A percentile compares a stretch with the other conserved stretches of the same genome.
These are phyloP conservation scores for Porpolomopsis calyptriformis DNA, from an alignment of 768 basidiomycete genomes.

Conservation along the genomic window DNA sequence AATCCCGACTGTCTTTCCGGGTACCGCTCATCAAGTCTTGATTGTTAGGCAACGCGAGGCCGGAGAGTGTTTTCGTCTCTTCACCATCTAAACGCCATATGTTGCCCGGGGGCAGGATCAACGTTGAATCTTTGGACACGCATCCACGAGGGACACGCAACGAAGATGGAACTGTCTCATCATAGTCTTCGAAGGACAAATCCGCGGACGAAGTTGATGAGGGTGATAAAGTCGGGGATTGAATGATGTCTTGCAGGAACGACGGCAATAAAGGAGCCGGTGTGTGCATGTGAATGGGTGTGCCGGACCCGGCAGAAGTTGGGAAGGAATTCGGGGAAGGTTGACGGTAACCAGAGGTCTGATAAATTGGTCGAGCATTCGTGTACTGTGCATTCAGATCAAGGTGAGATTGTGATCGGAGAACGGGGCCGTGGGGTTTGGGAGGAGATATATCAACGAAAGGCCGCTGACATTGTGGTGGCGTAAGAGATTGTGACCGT, in stretches of 20 bases:
- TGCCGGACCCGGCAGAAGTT: slow-evolving; percentile 11
- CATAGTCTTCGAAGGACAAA: slow-evolving; percentile 50
- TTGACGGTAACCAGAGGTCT: slow-evolving; percentile 45
- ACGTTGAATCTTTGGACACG: slow-evolving; percentile 9
- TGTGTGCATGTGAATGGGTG: slow-evolving; percentile 23
- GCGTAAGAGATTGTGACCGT: slow-evolving; percentile 37
- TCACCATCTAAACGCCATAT: slow-evolving; percentile 71
- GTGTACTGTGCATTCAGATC: slow-evolving; percentile 37
- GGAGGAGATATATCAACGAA: slow-evolving; percentile 29
- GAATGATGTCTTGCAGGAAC: slow-evolving; percentile 66
- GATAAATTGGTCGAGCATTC: slow-evolving; percentile 51
- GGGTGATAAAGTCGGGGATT: slow-evolving; percentile 55
- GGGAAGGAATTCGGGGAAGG: slow-evolving; percentile 25
- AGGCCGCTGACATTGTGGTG: slow-evolving; percentile 31
- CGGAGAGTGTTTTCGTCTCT: slow-evolving; percentile 47
- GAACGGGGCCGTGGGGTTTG: slow-evolving; percentile 26
- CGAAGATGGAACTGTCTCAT: slow-evolving; percentile 25
- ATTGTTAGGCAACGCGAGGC: slow-evolving; percentile 37
- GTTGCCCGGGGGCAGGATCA: slow-evolving; percentile 30
- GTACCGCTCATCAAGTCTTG: slow-evolving; percentile 27
- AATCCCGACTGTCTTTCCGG: too few relatives aligned
- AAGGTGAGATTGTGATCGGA: slow-evolving; percentile 43
- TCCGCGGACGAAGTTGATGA: slow-evolving; percentile 58
- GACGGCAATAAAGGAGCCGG: slow-evolving; percentile 57
- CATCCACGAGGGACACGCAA: slow-evolving; percentile 8